Conservation (phyloP, 495 filamentous ascomycete species). For the Cercophora sp. region DNA sequence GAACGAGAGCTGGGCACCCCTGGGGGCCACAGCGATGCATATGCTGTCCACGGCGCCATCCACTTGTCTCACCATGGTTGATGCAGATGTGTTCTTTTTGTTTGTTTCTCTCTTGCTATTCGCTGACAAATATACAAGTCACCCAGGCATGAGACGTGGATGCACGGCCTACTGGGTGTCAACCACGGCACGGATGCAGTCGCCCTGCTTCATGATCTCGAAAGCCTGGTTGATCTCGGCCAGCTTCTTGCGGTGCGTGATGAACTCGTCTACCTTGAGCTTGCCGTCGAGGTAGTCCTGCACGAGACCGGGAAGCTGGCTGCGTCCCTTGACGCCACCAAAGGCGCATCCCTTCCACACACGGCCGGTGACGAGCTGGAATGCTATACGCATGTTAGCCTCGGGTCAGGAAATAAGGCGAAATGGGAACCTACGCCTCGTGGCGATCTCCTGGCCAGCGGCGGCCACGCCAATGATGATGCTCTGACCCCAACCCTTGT, state of each 20-base stretch:
- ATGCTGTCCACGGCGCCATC: too few species aligned
- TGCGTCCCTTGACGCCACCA: constrained; percentile 94
- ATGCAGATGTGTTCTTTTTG: background rate
- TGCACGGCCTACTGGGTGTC: constrained; percentile 54
- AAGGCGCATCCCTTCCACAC: constrained; percentile 98
- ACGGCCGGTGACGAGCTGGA: constrained; percentile 96
- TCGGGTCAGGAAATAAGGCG: background rate
- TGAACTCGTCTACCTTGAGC: constrained; percentile 99
- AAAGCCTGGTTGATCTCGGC: constrained; percentile 84
- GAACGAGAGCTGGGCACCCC: too few species aligned
- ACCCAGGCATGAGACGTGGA: too few species aligned
- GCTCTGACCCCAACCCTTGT: constrained; percentile 98
- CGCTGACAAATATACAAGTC: constrained; percentile 6
- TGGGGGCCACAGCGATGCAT: too few species aligned
- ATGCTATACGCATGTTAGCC: constrained; percentile 56
- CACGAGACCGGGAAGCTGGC: constrained; percentile 84
- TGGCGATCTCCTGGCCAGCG: constrained; percentile 94
- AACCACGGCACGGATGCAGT: constrained; percentile 87
- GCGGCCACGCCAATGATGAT: constrained; percentile 98
- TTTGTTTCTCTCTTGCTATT: background rate
- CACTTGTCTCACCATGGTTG: background rate
- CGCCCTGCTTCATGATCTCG: constrained; percentile 87
- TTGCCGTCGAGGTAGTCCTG: constrained; percentile 83
- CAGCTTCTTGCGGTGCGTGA: constrained; percentile 87
- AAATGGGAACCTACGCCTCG: constrained; percentile 69